These are phyloP conservation scores for Talaromyces piceae DNA, from an alignment of 2,329 filamentous ascomycete genomes.

Conservation along the genomic window DNA sequence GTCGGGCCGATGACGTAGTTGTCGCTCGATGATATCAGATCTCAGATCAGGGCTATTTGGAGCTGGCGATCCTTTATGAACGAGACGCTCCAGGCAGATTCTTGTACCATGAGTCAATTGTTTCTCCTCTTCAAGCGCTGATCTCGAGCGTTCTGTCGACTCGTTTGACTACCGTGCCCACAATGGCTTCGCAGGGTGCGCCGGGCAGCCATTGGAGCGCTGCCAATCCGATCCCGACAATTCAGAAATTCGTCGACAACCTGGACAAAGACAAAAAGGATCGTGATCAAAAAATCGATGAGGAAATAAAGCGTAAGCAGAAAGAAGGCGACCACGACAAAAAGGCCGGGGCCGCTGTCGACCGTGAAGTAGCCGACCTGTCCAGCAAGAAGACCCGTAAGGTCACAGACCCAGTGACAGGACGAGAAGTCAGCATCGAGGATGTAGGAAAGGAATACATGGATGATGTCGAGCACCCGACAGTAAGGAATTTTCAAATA, in stretches of 20 bases:
- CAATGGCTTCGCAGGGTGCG: conserved; percentile 42
- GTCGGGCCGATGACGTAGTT: conserved; percentile 9
- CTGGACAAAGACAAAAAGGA: conserved; percentile 73
- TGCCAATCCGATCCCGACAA: conserved; percentile 75
- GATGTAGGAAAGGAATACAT: conserved; percentile 67
- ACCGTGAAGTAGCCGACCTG: conserved; percentile 43
- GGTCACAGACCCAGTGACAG: conserved; percentile 84
- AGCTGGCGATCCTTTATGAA: background rate
- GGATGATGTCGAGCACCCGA: conserved; percentile 63
- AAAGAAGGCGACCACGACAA: conserved; percentile 19
- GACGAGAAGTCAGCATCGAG: conserved; percentile 76
- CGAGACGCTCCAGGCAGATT: background rate
- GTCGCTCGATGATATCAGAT: conserved; percentile 12
- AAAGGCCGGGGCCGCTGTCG: conserved; percentile 31
- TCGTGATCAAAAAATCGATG: conserved; percentile 65
- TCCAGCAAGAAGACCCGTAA: conserved; percentile 43
- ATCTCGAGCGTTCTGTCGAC: background rate
- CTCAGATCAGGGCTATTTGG: too few species aligned
- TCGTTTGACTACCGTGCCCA: conserved; percentile 3
- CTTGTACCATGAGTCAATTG: background rate
- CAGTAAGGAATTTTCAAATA: conserved; percentile 39
- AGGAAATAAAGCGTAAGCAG: conserved; percentile 39
- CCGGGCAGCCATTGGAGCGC: conserved; percentile 70
- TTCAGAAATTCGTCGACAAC: conserved; percentile 72
- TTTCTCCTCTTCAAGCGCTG: background rate